Percentiles rank a stretch among this genome's conserved stretches.
phyloP scores from a whole-genome alignment of 1,284 basidiomycete genomes.

The Ceratorhiza oryzae-sativae region DNA sequence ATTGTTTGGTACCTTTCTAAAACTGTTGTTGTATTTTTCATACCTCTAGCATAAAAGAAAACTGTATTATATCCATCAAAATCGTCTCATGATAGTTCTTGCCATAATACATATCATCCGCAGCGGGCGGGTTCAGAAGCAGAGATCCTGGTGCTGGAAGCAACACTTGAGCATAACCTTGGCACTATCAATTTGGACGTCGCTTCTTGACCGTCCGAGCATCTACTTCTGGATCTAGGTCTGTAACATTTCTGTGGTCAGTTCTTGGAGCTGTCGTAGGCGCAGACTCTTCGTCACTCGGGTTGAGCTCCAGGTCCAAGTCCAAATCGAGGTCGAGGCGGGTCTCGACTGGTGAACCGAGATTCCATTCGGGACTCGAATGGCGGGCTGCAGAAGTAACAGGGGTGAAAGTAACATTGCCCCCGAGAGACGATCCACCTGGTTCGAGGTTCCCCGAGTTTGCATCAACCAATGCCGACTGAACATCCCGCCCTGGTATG shows the following conservation, averaged over 20 bases:
- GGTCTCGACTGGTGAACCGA: conserved; percentile 10
- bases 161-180: too few species aligned
- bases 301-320: conserved; percentile 20
- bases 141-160: too few species aligned
- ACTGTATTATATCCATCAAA: too few species aligned
- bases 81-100: too few species aligned
- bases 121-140: too few species aligned
- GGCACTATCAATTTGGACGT: neutral
- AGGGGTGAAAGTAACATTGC: conserved; percentile 16
- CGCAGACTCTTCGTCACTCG: conserved; percentile 20
- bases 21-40: too few species aligned
- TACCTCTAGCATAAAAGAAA: too few species aligned
- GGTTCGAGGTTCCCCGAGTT: too few species aligned
- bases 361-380: conserved; percentile 43
- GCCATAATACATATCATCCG: too few species aligned
- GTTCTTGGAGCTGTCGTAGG: too few species aligned
- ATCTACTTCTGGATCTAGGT: neutral
- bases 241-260: too few species aligned
- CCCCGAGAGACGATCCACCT: neutral
- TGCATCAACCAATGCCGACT: neutral
- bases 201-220: neutral
- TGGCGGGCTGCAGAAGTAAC: neutral
- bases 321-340: neutral
- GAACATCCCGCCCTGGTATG: conserved; percentile 9
- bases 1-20: too few species aligned